Evolutionary conservation across 768 basidiomycete genomes (phyloP), one percentile per base, ranked within the genome.

Genomic region (Strobilomyces echinocephalus): DNA sequence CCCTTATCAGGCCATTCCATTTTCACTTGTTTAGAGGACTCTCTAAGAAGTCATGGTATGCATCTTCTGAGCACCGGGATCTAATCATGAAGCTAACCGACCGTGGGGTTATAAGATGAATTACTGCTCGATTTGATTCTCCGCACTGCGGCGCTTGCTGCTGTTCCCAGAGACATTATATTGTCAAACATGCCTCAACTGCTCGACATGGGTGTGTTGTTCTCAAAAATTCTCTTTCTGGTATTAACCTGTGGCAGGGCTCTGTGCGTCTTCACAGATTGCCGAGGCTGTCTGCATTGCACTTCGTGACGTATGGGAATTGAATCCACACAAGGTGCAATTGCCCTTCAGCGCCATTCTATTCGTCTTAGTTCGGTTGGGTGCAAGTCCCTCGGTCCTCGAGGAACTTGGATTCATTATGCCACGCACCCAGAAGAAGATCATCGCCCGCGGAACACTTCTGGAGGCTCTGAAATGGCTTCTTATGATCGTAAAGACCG

Each of bases 281-380:
- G 21, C 59, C 14, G 56, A 59, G 12, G 68, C 75, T 20, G 66
- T 72, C 35, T 68, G 61, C 46, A 63, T 63, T 26, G 64, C 69
- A 20, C 66, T 79, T 49, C 65, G 60, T 41, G 67, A 72, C 46
- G 34, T 74, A 18, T 73, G 76, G 72, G 46, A 28, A 44, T 36
- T 53, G 60, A 42, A 46, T 54, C 38, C 55, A 34, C 53, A 18
- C 46, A 35, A 56, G 52, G 8, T 67, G 63, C 18, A 64, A 64
- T n/a, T 72, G 74, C 50, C 68, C 65, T 46, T 72, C 73, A 49
- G 51, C 20, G 66, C 66, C 36, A 56, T 82, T 33, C 45, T 75
- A 15, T 62, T 58, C 9, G 67, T 69, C 14, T 66, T 85, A 2
- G 58, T 70, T 4, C 71, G 66, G 47, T 69, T 85, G 11, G 83